Conservation (phyloP, 176 grass and related monocot species). For the Thinopyrum elongatum region DNA sequence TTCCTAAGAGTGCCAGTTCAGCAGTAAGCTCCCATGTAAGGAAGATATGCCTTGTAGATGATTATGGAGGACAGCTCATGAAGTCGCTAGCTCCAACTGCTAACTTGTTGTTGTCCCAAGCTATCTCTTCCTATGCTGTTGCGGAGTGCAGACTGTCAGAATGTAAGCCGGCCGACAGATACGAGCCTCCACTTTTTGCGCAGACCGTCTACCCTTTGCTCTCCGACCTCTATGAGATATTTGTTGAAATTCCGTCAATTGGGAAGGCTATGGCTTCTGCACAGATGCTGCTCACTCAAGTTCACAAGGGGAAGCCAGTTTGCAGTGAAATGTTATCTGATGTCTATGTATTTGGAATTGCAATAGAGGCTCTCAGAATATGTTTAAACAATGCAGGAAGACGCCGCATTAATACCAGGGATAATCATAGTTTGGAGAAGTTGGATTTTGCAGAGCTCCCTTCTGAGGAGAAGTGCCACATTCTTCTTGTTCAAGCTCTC, state of each 20-base stretch:
- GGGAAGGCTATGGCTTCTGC: slow-evolving; percentile 72
- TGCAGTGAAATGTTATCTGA: slow-evolving; percentile 61
- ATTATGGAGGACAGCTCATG: slow-evolving; percentile 49
- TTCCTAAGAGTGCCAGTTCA: slow-evolving; percentile 43
- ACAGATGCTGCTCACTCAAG: slow-evolving; percentile 65
- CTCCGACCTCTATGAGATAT: slow-evolving; percentile 76
- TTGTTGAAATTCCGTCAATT: slow-evolving; percentile 70
- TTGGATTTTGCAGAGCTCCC: slow-evolving; percentile 64
- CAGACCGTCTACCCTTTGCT: slow-evolving; percentile 80
- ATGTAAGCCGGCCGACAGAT: slow-evolving; percentile 36
- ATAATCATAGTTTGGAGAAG: slow-evolving; percentile 22
- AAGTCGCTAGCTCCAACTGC: slow-evolving; percentile 58
- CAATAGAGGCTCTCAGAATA: slow-evolving; percentile 82
- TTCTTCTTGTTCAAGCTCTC: slow-evolving; percentile 80
- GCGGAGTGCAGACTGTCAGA: slow-evolving; percentile 36
- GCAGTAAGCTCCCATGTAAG: slow-evolving; percentile 38
- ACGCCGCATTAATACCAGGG: slow-evolving; percentile 30
- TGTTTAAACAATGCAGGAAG: slow-evolving; percentile 71
- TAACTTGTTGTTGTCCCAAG: slow-evolving; percentile 43
- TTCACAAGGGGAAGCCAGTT: slow-evolving; percentile 68
- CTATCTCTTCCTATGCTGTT: slow-evolving; percentile 18
- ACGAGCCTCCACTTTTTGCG: slow-evolving; percentile 69
- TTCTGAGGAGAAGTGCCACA: slow-evolving; percentile 74
- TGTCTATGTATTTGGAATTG: slow-evolving; percentile 77
- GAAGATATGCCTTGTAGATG: slow-evolving; percentile 52